Percentiles rank a stretch among this genome's conserved stretches.
Conservation (phyloP, 192 early-diverging fungal genomes). For the Dissophora globulifera region DNA sequence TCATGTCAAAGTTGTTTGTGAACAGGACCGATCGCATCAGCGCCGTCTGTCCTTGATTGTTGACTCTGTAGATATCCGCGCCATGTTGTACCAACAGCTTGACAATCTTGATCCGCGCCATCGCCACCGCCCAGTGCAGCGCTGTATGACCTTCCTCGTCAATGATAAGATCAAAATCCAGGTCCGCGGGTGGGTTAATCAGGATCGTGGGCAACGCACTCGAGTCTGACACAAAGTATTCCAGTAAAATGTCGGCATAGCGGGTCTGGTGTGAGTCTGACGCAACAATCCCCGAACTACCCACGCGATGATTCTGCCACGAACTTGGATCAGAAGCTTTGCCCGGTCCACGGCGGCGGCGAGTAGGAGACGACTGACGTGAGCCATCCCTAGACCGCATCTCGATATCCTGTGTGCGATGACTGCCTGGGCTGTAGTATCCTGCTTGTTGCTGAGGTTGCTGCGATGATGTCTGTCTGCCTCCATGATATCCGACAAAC, state of each 20-base stretch:
- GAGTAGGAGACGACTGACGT: slow-evolving; percentile 17
- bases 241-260: slow-evolving; percentile 46
- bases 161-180: slow-evolving; percentile 86
- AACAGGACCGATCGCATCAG: slow-evolving; percentile 91
- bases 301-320: slow-evolving; percentile 19
- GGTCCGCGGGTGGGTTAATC: slow-evolving; percentile 64
- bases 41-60: slow-evolving; percentile 89
- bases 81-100: slow-evolving; percentile 79
- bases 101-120: slow-evolving; percentile 82
- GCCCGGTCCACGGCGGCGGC: slow-evolving; percentile 19
- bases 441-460: slow-evolving; percentile 8
- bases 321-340: slow-evolving; percentile 11
- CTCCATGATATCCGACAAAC: slow-evolving; percentile 31
- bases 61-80: slow-evolving; percentile 76
- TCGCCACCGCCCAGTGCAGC: slow-evolving; percentile 95
- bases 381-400: slow-evolving; percentile 19
- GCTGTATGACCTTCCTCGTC: slow-evolving; percentile 97
- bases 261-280: slow-evolving; percentile 13
- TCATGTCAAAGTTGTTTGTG: slow-evolving; percentile 88
- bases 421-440: slow-evolving; percentile 4
- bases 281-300: not conserved
- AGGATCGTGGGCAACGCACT: slow-evolving; percentile 64
- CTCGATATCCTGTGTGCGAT: slow-evolving; percentile 19
- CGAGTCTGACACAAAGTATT: slow-evolving; percentile 58
- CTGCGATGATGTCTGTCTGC: slow-evolving; percentile 5